These are phyloP conservation scores for Paramarasmius palmivorus DNA, from an alignment of 1,284 basidiomycete genomes.

Conservation along the genomic window DNA sequence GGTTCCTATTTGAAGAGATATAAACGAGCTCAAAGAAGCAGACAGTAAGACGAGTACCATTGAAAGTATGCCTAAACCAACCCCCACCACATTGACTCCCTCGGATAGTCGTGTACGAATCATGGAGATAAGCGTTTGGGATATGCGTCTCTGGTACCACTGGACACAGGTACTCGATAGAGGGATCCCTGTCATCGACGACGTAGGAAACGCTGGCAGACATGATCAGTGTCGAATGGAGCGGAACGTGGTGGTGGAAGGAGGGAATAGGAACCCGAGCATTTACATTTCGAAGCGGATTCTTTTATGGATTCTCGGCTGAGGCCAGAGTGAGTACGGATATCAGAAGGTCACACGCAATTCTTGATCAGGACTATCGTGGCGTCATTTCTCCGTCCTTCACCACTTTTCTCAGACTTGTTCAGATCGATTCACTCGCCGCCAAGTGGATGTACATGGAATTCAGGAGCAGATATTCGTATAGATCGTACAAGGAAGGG, in stretches of 20 bases:
- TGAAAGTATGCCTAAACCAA: constrained; percentile 38
- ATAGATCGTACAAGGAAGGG: no score
- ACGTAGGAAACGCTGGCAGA: constrained; percentile 30
- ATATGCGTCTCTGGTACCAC: constrained; percentile 29
- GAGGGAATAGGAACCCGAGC: no score
- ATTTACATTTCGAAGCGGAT: no score
- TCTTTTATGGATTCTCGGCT: no score
- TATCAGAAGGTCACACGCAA: no score
- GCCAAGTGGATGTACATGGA: no score
- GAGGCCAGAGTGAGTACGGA: no score
- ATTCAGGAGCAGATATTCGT: no score
- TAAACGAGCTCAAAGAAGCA: not conserved
- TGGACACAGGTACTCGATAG: constrained; percentile 36
- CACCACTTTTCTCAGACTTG: no score
- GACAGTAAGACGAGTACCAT: constrained; percentile 24
- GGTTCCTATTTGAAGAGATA: constrained; percentile 25
- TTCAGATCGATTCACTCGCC: no score
- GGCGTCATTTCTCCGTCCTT: no score
- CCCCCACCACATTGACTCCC: constrained; percentile 27
- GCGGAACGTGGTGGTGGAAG: not conserved
- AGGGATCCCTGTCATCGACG: constrained; percentile 37
- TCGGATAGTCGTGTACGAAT: constrained; percentile 36
- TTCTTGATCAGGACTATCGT: no score
- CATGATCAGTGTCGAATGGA: not conserved
- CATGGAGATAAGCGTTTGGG: constrained; percentile 32